A percentile compares a stretch with the other conserved stretches of the same genome.
These are phyloP conservation scores for Mytilinidion resinicola DNA, from an alignment of 495 filamentous ascomycete species.

Conservation along the genomic window DNA sequence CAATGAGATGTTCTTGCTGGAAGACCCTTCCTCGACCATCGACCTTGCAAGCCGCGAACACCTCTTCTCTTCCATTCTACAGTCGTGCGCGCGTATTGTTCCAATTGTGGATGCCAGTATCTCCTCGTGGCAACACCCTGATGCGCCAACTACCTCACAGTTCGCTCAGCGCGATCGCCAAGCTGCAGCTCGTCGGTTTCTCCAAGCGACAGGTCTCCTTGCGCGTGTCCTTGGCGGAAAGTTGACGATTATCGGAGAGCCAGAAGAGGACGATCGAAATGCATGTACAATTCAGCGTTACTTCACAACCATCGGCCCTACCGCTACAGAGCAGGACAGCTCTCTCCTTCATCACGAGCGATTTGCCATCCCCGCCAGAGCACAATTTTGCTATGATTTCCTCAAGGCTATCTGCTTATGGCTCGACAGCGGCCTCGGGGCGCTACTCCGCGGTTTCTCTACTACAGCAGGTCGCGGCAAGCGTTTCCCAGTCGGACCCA, in stretches of 20 bases:
- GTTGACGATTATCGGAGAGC: slow-evolving; percentile 34
- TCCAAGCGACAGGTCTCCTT: slow-evolving; percentile 62
- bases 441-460: slow-evolving; percentile 52
- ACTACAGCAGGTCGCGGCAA: slow-evolving; percentile 32
- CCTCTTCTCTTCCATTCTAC: slow-evolving; percentile 44
- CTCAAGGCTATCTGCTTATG: slow-evolving; percentile 58
- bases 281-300: slow-evolving; percentile 23
- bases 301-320: slow-evolving; percentile 44
- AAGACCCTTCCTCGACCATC: slow-evolving; percentile 24
- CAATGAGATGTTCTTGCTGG: slow-evolving; percentile 48
- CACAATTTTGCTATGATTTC: slow-evolving; percentile 59
- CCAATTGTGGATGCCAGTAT: slow-evolving; percentile 52
- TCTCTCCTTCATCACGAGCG: slow-evolving; percentile 33
- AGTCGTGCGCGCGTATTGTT: slow-evolving; percentile 44
- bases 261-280: slow-evolving; percentile 5
- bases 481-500: slow-evolving; percentile 48
- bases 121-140: slow-evolving; percentile 52
- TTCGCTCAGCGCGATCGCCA: slow-evolving; percentile 44
- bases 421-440: slow-evolving; percentile 51
- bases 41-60: slow-evolving; percentile 33
- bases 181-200: slow-evolving; percentile 54
- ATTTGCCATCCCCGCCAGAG: slow-evolving; percentile 35
- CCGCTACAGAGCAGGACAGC: slow-evolving; percentile 25
- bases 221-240: slow-evolving; percentile 49
- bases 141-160: slow-evolving; percentile 41